phyloP scores from a whole-genome alignment of 805 yeast species.

The Yarrowia porcina region DNA sequence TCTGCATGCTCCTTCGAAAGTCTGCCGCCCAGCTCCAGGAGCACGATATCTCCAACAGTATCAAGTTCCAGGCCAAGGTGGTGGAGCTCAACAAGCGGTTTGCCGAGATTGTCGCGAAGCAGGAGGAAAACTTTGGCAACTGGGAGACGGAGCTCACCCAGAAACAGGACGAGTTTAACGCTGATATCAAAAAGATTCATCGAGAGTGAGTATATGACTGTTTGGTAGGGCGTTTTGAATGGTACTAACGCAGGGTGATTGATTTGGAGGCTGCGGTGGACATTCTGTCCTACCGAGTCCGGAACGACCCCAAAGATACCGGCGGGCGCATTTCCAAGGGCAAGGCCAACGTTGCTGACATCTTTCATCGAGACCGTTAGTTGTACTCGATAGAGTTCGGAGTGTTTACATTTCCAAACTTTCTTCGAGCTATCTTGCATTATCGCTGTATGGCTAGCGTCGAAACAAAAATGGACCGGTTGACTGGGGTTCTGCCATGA shows the following conservation, averaged over 20 bases:
- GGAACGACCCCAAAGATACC: conserved; percentile 7
- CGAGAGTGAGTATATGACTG: conserved; percentile 17
- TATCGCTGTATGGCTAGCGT: conserved; percentile 19
- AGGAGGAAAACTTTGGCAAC: conserved; percentile 86
- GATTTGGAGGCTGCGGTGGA: conserved; percentile 20
- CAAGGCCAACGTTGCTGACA: conserved; percentile 18
- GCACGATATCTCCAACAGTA: conserved; percentile 45
- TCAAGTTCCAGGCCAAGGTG: conserved; percentile 81
- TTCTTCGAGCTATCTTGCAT: conserved; percentile 14
- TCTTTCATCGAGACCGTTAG: conserved; percentile 15
- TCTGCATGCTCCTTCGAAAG: conserved; percentile 19
- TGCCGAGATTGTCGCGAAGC: conserved; percentile 83
- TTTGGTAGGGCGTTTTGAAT: neutral
- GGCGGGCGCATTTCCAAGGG: conserved; percentile 18
- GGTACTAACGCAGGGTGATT: conserved; percentile 11
- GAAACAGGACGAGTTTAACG: conserved; percentile 29
- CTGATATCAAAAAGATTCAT: conserved; percentile 27
- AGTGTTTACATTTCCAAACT: neutral
- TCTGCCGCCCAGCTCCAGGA: conserved; percentile 38
- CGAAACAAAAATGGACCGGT: neutral
- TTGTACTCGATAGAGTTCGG: neutral
- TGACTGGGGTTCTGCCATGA: neutral
- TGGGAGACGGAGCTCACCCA: conserved; percentile 74
- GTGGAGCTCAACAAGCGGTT: conserved; percentile 78
- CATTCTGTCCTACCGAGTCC: conserved; percentile 13